phyloP scores from a whole-genome alignment of 257 asterid genomes.

The Nicotiana otophora region DNA sequence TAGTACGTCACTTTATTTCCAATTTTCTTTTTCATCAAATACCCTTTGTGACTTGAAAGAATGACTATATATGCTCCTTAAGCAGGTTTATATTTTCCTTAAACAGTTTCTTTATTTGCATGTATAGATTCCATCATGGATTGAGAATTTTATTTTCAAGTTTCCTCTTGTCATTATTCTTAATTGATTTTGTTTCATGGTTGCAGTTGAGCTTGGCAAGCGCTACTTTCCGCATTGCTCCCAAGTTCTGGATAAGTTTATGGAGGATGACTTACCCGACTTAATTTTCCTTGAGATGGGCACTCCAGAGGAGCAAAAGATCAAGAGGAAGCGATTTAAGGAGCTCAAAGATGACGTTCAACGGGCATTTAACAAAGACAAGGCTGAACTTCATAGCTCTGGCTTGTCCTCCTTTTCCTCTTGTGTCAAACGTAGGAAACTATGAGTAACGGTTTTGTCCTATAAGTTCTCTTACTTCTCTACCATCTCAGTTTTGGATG shows the following conservation, averaged over 20 bases:
- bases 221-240: constrained; percentile 72
- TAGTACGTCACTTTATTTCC: neutral
- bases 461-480: neutral
- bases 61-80: neutral
- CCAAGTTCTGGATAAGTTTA: constrained; percentile 58
- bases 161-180: neutral
- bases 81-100: neutral
- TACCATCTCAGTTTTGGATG: neutral
- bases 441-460: constrained; percentile 4
- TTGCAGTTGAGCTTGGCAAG: constrained; percentile 62
- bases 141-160: neutral
- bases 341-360: constrained; percentile 64
- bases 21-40: neutral
- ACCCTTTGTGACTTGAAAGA: neutral
- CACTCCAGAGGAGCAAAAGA: constrained; percentile 53
- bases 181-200: constrained; percentile 4
- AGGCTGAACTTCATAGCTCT: constrained; percentile 44
- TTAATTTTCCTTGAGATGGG: constrained; percentile 53
- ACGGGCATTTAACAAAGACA: constrained; percentile 65
- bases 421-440: constrained; percentile 28
- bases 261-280: constrained; percentile 60
- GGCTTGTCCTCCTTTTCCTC: constrained; percentile 40
- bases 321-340: constrained; percentile 44
- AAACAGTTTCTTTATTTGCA: neutral
- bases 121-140: neutral